Conservation (phyloP, 345 rosid genomes). For the Acer yangbiense region DNA sequence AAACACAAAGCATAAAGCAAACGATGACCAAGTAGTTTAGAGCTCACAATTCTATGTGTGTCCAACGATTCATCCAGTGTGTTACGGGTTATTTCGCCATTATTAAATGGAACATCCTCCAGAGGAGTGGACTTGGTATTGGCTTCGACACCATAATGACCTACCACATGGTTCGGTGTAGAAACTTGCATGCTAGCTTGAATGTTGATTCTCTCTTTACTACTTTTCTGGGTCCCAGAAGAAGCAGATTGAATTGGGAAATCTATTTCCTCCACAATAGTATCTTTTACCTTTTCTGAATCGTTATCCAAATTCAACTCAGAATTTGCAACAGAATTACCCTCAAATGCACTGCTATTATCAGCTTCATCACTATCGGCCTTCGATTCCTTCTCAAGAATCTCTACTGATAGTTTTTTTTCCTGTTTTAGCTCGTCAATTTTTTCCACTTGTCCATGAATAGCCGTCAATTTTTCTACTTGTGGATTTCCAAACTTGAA, state of each 20-base stretch:
- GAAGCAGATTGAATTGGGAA: constrained; percentile 17
- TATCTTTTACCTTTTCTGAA: neutral
- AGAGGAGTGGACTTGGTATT: constrained; percentile 12
- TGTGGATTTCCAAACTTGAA: constrained; percentile 58
- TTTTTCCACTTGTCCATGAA: neutral
- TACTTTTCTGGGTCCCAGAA: constrained; percentile 26
- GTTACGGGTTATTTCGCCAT: constrained; percentile 13
- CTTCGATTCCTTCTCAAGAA: constrained; percentile 22
- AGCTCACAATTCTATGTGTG: constrained; percentile 16
- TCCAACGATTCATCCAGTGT: constrained; percentile 23
- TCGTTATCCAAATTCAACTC: too few species aligned
- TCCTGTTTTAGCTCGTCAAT: constrained; percentile 6
- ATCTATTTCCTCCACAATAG: constrained; percentile 20
- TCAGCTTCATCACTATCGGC: neutral
- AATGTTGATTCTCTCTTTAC: constrained; percentile 8
- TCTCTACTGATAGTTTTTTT: constrained; percentile 12
- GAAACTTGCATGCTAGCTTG: neutral
- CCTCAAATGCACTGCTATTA: constrained; percentile 12
- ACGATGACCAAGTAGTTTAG: constrained; percentile 34
- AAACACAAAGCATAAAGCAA: neutral
- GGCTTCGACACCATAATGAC: neutral
- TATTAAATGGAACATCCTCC: too few species aligned
- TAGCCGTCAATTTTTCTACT: constrained; percentile 22
- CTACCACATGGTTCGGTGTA: too few species aligned
- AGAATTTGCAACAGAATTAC: neutral